Evolutionary conservation across 83 land plant genomes (phyloP).

Genomic region (Picea mariana): DNA sequence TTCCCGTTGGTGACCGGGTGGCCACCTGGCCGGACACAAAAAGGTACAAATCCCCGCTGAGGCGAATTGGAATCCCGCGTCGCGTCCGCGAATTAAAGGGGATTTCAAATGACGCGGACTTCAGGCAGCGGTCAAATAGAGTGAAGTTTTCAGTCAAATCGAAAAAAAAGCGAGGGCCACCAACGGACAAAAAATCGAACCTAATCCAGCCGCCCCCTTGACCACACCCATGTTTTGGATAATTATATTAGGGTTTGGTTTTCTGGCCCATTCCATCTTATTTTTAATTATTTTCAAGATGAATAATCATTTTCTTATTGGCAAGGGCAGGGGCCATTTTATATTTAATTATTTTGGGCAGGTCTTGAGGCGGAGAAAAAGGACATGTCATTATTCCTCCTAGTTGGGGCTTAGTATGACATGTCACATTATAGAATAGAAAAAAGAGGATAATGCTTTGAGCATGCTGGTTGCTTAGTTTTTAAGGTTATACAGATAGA

Average conservation of each 20-base stretch:
- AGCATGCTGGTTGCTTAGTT: too few species aligned
- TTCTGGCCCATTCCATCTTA: not conserved
- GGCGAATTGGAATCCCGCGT: slow-evolving; percentile 3
- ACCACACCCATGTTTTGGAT: not conserved
- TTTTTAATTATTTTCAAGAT: too few species aligned
- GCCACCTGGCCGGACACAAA: slow-evolving; percentile 6
- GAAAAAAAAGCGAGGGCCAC: slow-evolving; percentile 1
- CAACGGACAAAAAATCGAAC: slow-evolving; percentile 11
- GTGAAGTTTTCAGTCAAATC: slow-evolving; percentile 9
- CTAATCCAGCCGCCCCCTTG: slow-evolving; percentile 18
- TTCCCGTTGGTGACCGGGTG: not conserved
- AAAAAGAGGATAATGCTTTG: too few species aligned
- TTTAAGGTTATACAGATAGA: too few species aligned
- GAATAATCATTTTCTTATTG: too few species aligned
- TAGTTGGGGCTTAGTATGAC: too few species aligned
- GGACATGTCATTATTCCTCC: too few species aligned
- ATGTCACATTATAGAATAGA: too few species aligned
- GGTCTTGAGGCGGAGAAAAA: too few species aligned
- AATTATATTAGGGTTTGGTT: slow-evolving; percentile 7
- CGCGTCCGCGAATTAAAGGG: slow-evolving; percentile 6
- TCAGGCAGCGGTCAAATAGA: slow-evolving; percentile 14
- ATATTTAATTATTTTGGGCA: too few species aligned
- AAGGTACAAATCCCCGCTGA: not conserved
- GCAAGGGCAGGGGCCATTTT: too few species aligned
- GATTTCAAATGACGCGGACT: not conserved